Conservation (phyloP, 768 basidiomycete genomes). For the Floccularia luteovirens region DNA sequence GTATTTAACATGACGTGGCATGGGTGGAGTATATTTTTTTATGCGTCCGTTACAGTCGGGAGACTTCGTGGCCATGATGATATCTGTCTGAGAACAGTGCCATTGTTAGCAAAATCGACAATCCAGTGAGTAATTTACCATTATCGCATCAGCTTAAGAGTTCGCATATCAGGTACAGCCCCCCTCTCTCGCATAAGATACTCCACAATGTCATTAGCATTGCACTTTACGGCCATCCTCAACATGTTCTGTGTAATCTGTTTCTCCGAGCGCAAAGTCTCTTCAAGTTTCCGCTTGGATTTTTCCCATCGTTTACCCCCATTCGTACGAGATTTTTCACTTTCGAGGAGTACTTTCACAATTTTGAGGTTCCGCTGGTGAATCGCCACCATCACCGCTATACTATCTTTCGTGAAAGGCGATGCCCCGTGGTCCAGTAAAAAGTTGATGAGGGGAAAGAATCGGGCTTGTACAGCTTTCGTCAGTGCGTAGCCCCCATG, state of each 20-base stretch:
- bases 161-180: constrained; percentile 67
- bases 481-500: constrained; percentile 79
- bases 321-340: constrained; percentile 7
- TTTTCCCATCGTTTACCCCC: constrained; percentile 38
- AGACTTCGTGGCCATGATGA: too few species aligned
- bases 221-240: constrained; percentile 52
- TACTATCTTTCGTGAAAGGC: constrained; percentile 47
- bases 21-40: too few species aligned
- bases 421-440: constrained; percentile 70
- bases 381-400: constrained; percentile 76
- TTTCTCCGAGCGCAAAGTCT: too few species aligned
- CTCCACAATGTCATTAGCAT: constrained; percentile 63
- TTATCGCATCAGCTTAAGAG: constrained; percentile 24
- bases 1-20: too few species aligned
- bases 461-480: constrained; percentile 63
- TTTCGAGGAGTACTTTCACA: constrained; percentile 63
- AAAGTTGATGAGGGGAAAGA: constrained; percentile 58
- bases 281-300: constrained; percentile 50
- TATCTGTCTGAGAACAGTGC: too few species aligned
- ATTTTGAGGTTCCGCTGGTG: constrained; percentile 56
- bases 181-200: constrained; percentile 68
- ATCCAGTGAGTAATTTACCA: background rate
- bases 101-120: background rate
- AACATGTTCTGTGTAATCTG: constrained; percentile 50
- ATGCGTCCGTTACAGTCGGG: too few species aligned